Base-by-base conservation (phyloP, 257 asterid species). In the Capsicum pubescens region DNA sequence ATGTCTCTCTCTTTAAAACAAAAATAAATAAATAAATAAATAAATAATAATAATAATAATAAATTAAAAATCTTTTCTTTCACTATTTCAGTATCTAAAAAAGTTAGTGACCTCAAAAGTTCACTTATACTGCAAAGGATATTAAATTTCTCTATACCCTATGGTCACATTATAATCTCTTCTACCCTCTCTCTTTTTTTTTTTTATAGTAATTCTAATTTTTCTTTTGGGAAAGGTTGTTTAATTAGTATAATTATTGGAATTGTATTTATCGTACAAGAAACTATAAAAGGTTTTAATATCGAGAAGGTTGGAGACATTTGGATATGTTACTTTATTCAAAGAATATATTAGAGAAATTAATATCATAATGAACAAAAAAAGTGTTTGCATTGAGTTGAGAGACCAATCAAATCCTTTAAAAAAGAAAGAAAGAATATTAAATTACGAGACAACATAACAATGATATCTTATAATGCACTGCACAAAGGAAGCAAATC, bases 401-500 rank as follows among this genome's bases (percentile, higher is more conserved):
- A 6, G 21, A 68, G 52, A 15, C 54, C 52, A 69, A 66, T 66
- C 48, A 66, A 63, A 66, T 66, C 7, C 15, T 64, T 61, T 64
- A 11, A 32, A 7, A 56, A 6, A 48, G 11, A 9, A 36, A 50
- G 52, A n/a, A 5, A 76, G n/a, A 13, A 76, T 76, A 76, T 76
- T 76, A 76, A 54, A 77, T 52, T 39, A 26, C 36, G 15, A 77
- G 81, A 54, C 64, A 77, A 13, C 26, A 52, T 14, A 54, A 54
- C 81, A 77, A 14, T 39, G 50, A 77, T 77, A 77, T 54, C 48
- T 52, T 32, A 58, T 48, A 87, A 46, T 85, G 87, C 76, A 39
- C 68, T 74, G 84, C 69, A 80, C 36, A 66, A 21, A 83, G 93
- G 93, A 90, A 87, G 80, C 93, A 90, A 84, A 84, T 82, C 77